Evolutionary conservation across 2,329 filamentous ascomycete genomes (phyloP), one percentile per base, ranked within the genome.

Genomic region (Periconia macrospinosa): DNA sequence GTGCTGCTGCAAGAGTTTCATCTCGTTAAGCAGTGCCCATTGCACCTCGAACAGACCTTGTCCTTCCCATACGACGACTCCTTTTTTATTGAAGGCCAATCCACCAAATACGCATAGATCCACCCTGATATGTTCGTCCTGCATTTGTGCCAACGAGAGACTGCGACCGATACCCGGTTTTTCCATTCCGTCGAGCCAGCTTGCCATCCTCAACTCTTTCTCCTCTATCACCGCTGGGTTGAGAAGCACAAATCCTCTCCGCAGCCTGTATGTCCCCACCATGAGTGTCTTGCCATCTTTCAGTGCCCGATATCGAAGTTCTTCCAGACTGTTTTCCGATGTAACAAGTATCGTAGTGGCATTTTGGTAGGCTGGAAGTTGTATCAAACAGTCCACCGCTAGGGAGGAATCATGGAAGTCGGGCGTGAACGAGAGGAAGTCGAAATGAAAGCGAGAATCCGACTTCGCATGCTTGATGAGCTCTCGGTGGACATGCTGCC

Each of bases 141-240:
- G 58, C 43, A 79, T 61, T 41, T 78, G 69, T 9, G 62, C 61
- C 6, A 79, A 57, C n/a, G 66, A 67, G 2, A 78, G 55, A 13
- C 58, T 50, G 30, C 60, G 51, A 0, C 74, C 76, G n/a, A 76
- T 54, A 1, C 67, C 68, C 3, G 63, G 53, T 50, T 65, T 74
- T 60, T 79, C 77, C 75, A 79, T 78, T 2, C 74, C 74, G 61
- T 79, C 77, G 17, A 78, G 57, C 53, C 69, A 69, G n/a, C 73
- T 71, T 10, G 75, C 74, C 19, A 71, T 58, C 54, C 67, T 63
- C 46, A 66, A 63, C 37, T 66, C 64, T 2, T 49, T 54, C 19
- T 63, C 58, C 1, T 50, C 50, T 33, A 76, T 75, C 6, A 57
- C 48, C 5, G 55, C 57, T 0, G 77, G 75, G 56, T 77, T 72